Evolutionary conservation across 2,329 filamentous ascomycete genomes (phyloP), one percentile per base, ranked within the genome.

Genomic region (Myriosclerotinia duriaeana): DNA sequence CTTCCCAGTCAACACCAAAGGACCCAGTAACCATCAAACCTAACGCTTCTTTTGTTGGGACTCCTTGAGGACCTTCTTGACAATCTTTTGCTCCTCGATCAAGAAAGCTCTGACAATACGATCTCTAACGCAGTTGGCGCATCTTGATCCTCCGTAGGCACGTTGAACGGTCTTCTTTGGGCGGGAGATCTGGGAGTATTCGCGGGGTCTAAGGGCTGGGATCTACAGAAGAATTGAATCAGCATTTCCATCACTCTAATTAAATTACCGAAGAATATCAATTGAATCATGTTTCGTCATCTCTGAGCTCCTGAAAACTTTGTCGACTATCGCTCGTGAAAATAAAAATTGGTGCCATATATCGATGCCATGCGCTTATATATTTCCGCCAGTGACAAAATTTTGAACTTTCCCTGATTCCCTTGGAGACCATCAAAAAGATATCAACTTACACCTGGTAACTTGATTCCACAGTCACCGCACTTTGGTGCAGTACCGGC

Each of bases 61-160:
- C 87, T 98, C 94, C 91, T 97, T 97, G 81, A 98, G 88, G 78
- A 99, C 95, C 92, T 99, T 99, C 93, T 99, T 99, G 84, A 99
- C 95, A 78, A 99, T 98, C 92, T 99, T 99, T 88, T 99, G 95
- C 89, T 99, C 95, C 87, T 99, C 96, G 75, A 99, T 98, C 81
- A 99, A 85, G 90, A 99, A 99, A 73, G 95, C 95, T 77, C 95
- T 92, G 76, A 97, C 92, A 76, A 99, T 92, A 77, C 95, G 91
- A 86, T 99, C 95, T 83, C 94, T 93, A 76, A 99, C 95, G 83
- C 95, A 99, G 87, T 92, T 95, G 80, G 91, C 93, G 87, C 95
- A 99, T 88, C 95, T 92, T 78, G 93, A 97, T 79, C 95, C 95
- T 82, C 95, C 93, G 82, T 99, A 99, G 78, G 95, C 93, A 78